Conservation (phyloP, 805 yeast species). For the Middelhovenomyces tepae region DNA sequence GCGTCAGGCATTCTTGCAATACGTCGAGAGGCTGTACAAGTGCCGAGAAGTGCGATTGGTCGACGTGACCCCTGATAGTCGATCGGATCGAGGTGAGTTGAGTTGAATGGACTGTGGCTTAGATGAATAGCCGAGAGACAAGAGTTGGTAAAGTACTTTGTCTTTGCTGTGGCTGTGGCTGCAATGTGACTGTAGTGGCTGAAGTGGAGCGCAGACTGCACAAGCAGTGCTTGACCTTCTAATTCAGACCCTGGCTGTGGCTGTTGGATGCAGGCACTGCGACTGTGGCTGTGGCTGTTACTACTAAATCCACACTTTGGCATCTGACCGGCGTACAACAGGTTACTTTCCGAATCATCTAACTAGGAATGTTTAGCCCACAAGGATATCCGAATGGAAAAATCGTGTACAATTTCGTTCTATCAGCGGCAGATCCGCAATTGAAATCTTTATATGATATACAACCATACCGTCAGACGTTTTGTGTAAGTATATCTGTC, state of each 20-base stretch:
- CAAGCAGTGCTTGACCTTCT: too few species aligned
- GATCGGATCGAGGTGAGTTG: slow-evolving; percentile 29
- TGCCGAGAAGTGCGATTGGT: slow-evolving; percentile 60
- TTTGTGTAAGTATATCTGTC: slow-evolving; percentile 22
- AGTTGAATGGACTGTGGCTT: too few species aligned
- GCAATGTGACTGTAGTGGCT: too few species aligned
- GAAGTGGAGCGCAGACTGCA: too few species aligned
- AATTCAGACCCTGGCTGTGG: too few species aligned
- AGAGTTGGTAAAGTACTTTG: too few species aligned
- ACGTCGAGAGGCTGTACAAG: slow-evolving; percentile 36
- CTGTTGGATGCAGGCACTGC: too few species aligned
- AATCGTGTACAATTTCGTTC: slow-evolving; percentile 48
- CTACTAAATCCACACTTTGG: too few species aligned
- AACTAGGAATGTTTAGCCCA: slow-evolving; percentile 56
- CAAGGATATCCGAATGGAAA: slow-evolving; percentile 77
- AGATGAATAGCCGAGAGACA: too few species aligned
- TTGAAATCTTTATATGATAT: slow-evolving; percentile 65
- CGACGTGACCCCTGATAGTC: slow-evolving; percentile 61
- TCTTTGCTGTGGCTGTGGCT: too few species aligned
- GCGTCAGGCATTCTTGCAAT: slow-evolving; percentile 34
- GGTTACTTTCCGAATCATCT: slow-evolving; percentile 3
- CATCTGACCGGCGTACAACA: too few species aligned
- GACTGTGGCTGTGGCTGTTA: too few species aligned
- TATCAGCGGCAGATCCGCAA: slow-evolving; percentile 44
- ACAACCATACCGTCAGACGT: slow-evolving; percentile 78